Evolutionary conservation across 2,329 filamentous ascomycete species (phyloP), one percentile per base, ranked within the genome.

Genomic region (Sclerotinia glacialis): DNA sequence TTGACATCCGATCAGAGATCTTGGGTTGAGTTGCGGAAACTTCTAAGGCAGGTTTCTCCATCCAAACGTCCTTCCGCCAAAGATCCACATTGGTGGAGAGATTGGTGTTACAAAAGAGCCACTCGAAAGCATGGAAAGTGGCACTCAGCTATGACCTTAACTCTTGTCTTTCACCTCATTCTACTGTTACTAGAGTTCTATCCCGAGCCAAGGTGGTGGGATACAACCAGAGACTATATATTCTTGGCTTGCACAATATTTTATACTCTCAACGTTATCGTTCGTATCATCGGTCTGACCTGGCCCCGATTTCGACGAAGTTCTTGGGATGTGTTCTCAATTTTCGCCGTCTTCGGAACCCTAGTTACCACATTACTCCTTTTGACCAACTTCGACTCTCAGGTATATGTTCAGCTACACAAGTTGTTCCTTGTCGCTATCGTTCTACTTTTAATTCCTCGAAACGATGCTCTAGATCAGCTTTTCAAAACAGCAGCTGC

Each of bases 401-500:
- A 85, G 63, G 81, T 83, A 1, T 92, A 94, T 72, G 83, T 89
- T 44, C 91, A 93, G 78, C 80, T 97, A 42, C 93, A 98, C 81
- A 99, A 99, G 78, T 86, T 96, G 68, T 97, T 96, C 77, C 83
- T 99, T 42, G 95, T 98, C 26, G 89, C 92, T 11, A 90, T 98
- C 65, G 89, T 95, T 2, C 83, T 98, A 11, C 82, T 99, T 62
- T 85, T 99, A 44, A 99, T 99, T 69, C 95, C 95, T 1, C 87
- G 96, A 62, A 99, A 99, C 76, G 96, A 99, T 73, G 93, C 96
- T 60, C 85, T 99, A 28, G 96, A 99, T 76, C 95, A 99, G 77
- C 86, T 99, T 0, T 99, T 99, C 86, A 99, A 99, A 78, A 99
- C 96, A 1, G 96, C 94, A 0, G 95, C 95, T 14, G 95, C 94